These are phyloP conservation scores for Hymenoscyphus fraxineus DNA, from an alignment of 2,329 filamentous ascomycete genomes.

Conservation along the genomic window DNA sequence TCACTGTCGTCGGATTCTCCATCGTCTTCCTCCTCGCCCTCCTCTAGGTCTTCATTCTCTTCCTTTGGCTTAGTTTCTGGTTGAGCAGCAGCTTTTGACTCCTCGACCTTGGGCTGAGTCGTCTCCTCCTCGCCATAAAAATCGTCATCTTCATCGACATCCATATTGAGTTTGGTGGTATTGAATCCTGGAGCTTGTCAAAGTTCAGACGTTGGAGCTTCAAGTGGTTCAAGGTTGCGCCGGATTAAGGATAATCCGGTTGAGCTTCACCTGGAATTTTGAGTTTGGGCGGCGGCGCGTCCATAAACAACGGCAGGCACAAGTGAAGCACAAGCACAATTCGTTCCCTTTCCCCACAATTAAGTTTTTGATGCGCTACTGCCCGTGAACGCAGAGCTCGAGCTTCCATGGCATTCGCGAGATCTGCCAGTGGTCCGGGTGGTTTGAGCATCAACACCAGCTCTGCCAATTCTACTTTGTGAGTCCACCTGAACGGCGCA, in stretches of 20 bases:
- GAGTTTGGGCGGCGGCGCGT: background rate
- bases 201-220: background rate
- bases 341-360: background rate
- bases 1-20: constrained; percentile 56
- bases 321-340: background rate
- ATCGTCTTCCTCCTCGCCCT: constrained; percentile 62
- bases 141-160: constrained; percentile 66
- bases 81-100: constrained; percentile 24
- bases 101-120: constrained; percentile 28
- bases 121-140: constrained; percentile 62
- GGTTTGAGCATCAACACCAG: constrained; percentile 62
- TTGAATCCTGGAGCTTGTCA: constrained; percentile 7
- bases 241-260: background rate
- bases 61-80: constrained; percentile 35
- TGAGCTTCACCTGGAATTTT: background rate
- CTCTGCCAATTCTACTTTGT: constrained; percentile 56
- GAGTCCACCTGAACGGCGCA: constrained; percentile 29
- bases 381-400: background rate
- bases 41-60: constrained; percentile 54
- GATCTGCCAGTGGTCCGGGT: constrained; percentile 57
- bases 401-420: constrained; percentile 37
- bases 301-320: background rate
- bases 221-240: background rate
- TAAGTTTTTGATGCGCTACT: background rate
- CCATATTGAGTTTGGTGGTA: constrained; percentile 44